Conservation (phyloP, 2,329 filamentous ascomycete species). For the Uncinocarpus reesii region DNA sequence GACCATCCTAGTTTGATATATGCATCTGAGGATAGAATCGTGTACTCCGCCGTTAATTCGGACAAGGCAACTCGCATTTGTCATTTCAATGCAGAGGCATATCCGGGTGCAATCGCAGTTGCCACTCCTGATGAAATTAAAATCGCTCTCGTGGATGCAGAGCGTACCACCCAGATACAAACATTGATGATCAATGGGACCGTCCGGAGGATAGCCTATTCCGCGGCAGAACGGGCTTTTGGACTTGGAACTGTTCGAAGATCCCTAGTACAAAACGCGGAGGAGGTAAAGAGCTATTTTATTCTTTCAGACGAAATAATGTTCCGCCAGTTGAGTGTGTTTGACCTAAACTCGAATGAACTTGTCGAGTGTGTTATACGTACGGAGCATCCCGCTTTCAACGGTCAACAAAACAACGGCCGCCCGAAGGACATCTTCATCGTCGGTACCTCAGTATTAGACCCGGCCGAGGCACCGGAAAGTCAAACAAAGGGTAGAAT, state of each 20-base stretch:
- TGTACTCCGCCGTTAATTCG: slow-evolving; percentile 88
- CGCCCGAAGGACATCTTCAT: slow-evolving; percentile 61
- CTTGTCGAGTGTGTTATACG: slow-evolving; percentile 76
- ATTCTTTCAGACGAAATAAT: slow-evolving; percentile 82
- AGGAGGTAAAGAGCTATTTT: slow-evolving; percentile 69
- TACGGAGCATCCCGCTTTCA: slow-evolving; percentile 56
- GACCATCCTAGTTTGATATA: slow-evolving; percentile 94
- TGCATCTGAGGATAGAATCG: slow-evolving; percentile 70
- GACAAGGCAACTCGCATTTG: slow-evolving; percentile 75
- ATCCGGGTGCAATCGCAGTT: slow-evolving; percentile 68
- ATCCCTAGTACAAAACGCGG: slow-evolving; percentile 58
- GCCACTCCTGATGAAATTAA: slow-evolving; percentile 67
- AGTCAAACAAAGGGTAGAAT: slow-evolving; percentile 62
- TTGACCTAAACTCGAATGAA: slow-evolving; percentile 56
- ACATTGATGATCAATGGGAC: slow-evolving; percentile 69
- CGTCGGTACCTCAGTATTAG: slow-evolving; percentile 75
- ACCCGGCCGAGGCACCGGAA: slow-evolving; percentile 39
- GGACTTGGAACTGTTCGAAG: slow-evolving; percentile 77
- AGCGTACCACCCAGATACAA: slow-evolving; percentile 80
- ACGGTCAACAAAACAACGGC: slow-evolving; percentile 46
- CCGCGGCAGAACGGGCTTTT: slow-evolving; percentile 65
- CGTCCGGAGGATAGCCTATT: slow-evolving; percentile 78
- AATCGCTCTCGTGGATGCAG: slow-evolving; percentile 69
- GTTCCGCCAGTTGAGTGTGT: slow-evolving; percentile 67
- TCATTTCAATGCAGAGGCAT: slow-evolving; percentile 70